These are phyloP conservation scores for Pythium volutum DNA, from an alignment of 352 stramenopile genomes.

Conservation along the genomic window DNA sequence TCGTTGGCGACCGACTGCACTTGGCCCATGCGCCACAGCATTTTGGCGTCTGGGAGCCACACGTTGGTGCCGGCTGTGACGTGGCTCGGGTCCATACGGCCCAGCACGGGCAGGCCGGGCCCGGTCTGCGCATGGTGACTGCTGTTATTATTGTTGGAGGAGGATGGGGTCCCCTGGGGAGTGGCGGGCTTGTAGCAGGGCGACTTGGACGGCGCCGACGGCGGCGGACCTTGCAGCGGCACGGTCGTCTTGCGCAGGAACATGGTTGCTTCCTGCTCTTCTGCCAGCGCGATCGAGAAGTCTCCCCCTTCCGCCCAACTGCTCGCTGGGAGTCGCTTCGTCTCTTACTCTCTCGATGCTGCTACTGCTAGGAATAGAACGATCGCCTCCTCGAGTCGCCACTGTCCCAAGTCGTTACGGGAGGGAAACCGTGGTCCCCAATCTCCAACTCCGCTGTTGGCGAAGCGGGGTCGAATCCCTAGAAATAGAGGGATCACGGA, in stretches of 20 bases:
- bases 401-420: background rate
- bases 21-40: slow-evolving; percentile 79
- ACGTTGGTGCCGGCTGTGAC: slow-evolving; percentile 58
- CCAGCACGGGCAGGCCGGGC: slow-evolving; percentile 30
- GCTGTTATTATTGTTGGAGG: slow-evolving; percentile 4
- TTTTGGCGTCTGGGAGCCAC: slow-evolving; percentile 71
- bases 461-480: too few species aligned
- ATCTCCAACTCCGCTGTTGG: background rate
- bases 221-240: slow-evolving; percentile 8
- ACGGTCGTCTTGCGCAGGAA: slow-evolving; percentile 24
- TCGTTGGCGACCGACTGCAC: slow-evolving; percentile 50
- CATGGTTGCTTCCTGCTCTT: slow-evolving; percentile 3
- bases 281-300: background rate
- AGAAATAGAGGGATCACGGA: background rate
- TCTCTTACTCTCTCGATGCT: background rate
- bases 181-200: slow-evolving; percentile 15
- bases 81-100: slow-evolving; percentile 48
- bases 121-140: background rate
- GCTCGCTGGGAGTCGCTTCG: background rate
- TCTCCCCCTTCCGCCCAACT: background rate
- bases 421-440: background rate
- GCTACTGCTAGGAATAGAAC: background rate
- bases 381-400: too few species aligned
- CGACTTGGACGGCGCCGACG: slow-evolving; percentile 22
- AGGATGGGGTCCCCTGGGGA: slow-evolving; percentile 1